Evolutionary conservation across 352 stramenopile genomes (phyloP).

Genomic region (Pythium scleroteichum): DNA sequence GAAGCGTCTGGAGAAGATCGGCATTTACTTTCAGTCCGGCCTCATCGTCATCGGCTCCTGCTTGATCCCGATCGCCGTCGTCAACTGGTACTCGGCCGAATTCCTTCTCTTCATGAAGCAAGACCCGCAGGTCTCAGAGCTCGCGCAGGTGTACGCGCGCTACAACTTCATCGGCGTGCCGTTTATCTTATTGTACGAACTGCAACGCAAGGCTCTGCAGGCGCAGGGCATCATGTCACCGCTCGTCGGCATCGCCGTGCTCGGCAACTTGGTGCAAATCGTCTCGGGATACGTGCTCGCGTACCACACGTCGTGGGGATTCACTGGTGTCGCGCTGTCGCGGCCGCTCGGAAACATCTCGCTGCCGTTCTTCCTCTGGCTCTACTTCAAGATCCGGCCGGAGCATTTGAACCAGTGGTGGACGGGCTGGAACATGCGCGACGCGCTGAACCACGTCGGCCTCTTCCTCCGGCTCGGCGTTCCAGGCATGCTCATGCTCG

Average conservation of each 20-base stretch:
- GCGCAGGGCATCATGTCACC: conserved; percentile 69
- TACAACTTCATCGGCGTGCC: conserved; percentile 63
- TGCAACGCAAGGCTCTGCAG: conserved; percentile 69
- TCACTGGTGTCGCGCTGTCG: conserved; percentile 68
- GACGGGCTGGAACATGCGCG: conserved; percentile 53
- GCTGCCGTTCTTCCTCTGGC: conserved; percentile 48
- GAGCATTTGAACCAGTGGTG: conserved; percentile 51
- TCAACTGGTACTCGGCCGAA: conserved; percentile 52
- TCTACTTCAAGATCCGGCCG: conserved; percentile 48
- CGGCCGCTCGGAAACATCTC: conserved; percentile 54
- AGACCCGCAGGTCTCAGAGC: conserved; percentile 41
- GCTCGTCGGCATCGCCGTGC: conserved; percentile 51
- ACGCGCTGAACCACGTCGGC: conserved; percentile 43
- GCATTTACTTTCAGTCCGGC: conserved; percentile 63
- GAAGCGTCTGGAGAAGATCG: conserved; percentile 49
- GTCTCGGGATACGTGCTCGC: conserved; percentile 65
- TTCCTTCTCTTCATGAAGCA: conserved; percentile 54
- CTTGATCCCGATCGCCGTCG: conserved; percentile 40
- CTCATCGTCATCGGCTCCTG: conserved; percentile 48
- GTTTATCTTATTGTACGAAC: conserved; percentile 77
- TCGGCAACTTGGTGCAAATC: conserved; percentile 64
- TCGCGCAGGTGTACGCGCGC: conserved; percentile 51
- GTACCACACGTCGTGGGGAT: conserved; percentile 70
- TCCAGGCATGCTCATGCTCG: conserved; percentile 60
- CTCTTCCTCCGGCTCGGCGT: conserved; percentile 68